phyloP scores from a whole-genome alignment of 169 alveolate genomes.

The Theileria orientalis region DNA sequence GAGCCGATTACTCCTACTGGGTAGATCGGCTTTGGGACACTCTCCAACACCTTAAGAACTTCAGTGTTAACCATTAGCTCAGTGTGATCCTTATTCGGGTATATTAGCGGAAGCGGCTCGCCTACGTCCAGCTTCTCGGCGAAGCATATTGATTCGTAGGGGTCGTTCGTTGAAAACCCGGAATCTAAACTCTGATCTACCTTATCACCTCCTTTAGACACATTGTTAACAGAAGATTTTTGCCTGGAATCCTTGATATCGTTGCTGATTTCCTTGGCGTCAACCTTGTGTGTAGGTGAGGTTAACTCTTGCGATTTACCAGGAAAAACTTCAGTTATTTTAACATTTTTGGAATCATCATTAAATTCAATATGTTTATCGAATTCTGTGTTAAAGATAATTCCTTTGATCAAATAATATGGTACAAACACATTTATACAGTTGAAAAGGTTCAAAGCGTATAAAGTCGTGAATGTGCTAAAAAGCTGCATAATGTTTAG shows the following conservation, averaged over 20 bases:
- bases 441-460: neutral
- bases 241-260: neutral
- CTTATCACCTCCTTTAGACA: too few relatives aligned
- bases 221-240: neutral
- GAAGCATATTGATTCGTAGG: constrained; percentile 14
- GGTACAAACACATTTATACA: neutral
- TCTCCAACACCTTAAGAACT: constrained; percentile 59
- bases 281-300: neutral
- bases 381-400: neutral
- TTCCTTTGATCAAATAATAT: neutral
- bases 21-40: constrained; percentile 75
- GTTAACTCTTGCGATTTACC: constrained; percentile 6
- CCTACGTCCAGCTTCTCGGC: constrained; percentile 36
- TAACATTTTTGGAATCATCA: neutral
- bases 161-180: too few relatives aligned
- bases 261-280: neutral
- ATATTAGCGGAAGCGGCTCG: constrained; percentile 68
- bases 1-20: constrained; percentile 78
- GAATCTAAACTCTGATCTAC: too few relatives aligned
- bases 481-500: constrained; percentile 2
- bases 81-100: constrained; percentile 71
- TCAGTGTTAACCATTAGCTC: constrained; percentile 69
- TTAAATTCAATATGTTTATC: neutral
- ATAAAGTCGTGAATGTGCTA: neutral
- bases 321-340: too few relatives aligned